A percentile compares a stretch with the other conserved stretches of the same genome.
phyloP scores from a whole-genome alignment of 2,329 filamentous ascomycete species.

The Clathrospora elynae region DNA sequence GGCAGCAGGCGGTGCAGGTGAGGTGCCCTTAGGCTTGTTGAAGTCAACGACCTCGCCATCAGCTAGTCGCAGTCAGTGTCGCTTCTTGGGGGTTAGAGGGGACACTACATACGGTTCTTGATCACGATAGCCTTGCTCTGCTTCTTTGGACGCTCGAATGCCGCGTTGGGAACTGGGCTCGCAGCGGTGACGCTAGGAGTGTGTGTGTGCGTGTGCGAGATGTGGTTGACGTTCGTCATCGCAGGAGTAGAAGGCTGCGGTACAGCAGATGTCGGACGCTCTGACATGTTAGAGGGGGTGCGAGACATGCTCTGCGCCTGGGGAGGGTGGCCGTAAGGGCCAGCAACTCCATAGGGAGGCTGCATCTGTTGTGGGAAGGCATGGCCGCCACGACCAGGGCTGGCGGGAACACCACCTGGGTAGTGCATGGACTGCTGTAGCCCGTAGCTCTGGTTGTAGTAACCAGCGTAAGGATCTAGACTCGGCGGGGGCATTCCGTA shows the following conservation, averaged over 20 bases:
- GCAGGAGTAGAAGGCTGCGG: constrained; percentile 64
- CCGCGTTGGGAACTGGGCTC: constrained; percentile 65
- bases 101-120: constrained; percentile 61
- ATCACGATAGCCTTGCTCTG: constrained; percentile 81
- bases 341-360: constrained; percentile 55
- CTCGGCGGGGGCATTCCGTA: constrained; percentile 60
- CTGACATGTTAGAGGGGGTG: constrained; percentile 61
- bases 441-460: constrained; percentile 58
- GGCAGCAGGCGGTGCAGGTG: constrained; percentile 56
- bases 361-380: constrained; percentile 55
- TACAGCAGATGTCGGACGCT: constrained; percentile 65
- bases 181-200: constrained; percentile 62
- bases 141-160: constrained; percentile 65
- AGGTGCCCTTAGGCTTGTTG: constrained; percentile 51
- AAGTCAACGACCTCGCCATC: constrained; percentile 76
- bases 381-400: constrained; percentile 52
- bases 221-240: constrained; percentile 48
- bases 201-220: constrained; percentile 59
- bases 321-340: constrained; percentile 59
- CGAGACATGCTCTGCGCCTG: constrained; percentile 70
- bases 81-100: no score
- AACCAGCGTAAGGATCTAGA: constrained; percentile 50
- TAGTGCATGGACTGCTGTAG: constrained; percentile 53
- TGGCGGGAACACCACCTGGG: constrained; percentile 50
- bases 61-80: constrained; percentile 71